phyloP scores from a whole-genome alignment of 257 asterid species.

The Primulina huaijiensis region DNA sequence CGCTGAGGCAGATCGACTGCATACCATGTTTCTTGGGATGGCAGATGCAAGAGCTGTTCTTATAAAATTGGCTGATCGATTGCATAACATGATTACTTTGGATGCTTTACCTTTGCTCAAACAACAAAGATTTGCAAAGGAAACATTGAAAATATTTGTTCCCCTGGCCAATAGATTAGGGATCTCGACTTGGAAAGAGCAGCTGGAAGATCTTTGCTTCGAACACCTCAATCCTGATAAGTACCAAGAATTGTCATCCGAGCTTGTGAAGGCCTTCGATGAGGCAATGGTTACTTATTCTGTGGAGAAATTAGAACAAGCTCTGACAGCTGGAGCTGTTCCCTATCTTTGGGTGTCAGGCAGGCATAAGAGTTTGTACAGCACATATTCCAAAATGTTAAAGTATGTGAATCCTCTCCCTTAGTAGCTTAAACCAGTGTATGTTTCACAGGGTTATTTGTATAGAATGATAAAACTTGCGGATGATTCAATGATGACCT shows the following conservation, averaged over 20 bases:
- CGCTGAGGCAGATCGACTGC: conserved; percentile 88
- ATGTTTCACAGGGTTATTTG: background rate
- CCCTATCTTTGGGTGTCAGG: conserved; percentile 53
- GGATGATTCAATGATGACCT: too few relatives aligned
- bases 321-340: conserved; percentile 54
- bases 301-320: conserved; percentile 68
- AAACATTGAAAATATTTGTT: conserved; percentile 89
- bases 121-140: conserved; percentile 93
- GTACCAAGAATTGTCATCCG: conserved; percentile 67
- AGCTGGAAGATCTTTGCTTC: conserved; percentile 87
- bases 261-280: conserved; percentile 54
- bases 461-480: too few relatives aligned
- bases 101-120: conserved; percentile 67
- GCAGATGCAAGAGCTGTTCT: conserved; percentile 95
- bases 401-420: conserved; percentile 44
- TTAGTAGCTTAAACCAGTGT: background rate
- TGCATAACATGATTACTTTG: conserved; percentile 94
- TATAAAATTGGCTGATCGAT: conserved; percentile 89
- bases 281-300: conserved; percentile 67
- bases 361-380: conserved; percentile 85
- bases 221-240: conserved; percentile 68
- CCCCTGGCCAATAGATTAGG: conserved; percentile 95
- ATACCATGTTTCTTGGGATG: conserved; percentile 98
- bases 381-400: conserved; percentile 83
- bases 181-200: conserved; percentile 87